Conservation (phyloP, 2,329 filamentous ascomycete species). For the Colletotrichum godetiae region DNA sequence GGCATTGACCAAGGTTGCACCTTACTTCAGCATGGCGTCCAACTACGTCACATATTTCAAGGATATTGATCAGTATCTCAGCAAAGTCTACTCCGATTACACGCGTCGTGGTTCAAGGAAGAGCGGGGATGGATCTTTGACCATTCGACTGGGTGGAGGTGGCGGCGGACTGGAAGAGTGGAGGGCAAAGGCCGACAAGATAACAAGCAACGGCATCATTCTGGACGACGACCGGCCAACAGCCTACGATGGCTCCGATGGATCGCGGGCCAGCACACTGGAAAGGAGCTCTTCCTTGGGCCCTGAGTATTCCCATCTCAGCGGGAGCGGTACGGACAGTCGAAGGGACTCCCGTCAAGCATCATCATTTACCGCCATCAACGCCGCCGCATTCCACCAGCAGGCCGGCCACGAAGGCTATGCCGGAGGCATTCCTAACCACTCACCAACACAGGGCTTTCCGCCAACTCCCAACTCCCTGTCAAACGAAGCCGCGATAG, state of each 20-base stretch:
- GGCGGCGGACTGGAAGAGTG: constrained; percentile 69
- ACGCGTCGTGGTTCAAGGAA: constrained; percentile 41
- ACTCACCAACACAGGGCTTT: constrained; percentile 25
- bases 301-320: constrained; percentile 38
- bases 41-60: constrained; percentile 65
- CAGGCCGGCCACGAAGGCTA: constrained; percentile 2
- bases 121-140: constrained; percentile 47
- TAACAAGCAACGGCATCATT: constrained; percentile 58
- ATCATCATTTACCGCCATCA: constrained; percentile 54
- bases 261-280: constrained; percentile 44
- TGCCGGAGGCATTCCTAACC: constrained; percentile 5
- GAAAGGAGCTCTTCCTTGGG: constrained; percentile 44
- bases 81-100: constrained; percentile 53
- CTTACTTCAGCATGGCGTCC: constrained; percentile 65
- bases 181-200: constrained; percentile 50
- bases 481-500: not conserved
- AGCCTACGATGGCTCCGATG: constrained; percentile 38
- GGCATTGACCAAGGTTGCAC: constrained; percentile 62
- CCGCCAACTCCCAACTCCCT: not conserved
- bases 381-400: constrained; percentile 34
- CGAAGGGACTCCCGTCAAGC: constrained; percentile 39
- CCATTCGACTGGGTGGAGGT: constrained; percentile 53
- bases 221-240: constrained; percentile 44
- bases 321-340: constrained; percentile 20
- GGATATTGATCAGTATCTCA: constrained; percentile 65